These are phyloP conservation scores for Sporothrix brasiliensis DNA, from an alignment of 2,329 filamentous ascomycete genomes.

Conservation along the genomic window DNA sequence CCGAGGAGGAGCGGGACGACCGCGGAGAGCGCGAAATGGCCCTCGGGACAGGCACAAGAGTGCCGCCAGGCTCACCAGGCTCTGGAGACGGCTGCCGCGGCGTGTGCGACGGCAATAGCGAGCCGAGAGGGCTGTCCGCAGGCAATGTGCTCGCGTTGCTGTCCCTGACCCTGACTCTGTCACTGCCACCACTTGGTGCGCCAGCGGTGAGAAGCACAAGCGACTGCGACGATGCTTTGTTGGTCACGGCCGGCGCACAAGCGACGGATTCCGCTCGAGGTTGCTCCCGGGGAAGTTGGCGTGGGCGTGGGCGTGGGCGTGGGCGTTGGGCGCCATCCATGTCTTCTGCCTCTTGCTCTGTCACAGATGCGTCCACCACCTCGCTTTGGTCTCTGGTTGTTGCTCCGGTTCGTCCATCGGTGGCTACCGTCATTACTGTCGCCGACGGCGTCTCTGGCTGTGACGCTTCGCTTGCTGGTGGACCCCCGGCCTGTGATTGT, in stretches of 20 bases:
- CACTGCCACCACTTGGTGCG: not conserved
- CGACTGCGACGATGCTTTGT: slow-evolving; percentile 21
- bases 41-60: not conserved
- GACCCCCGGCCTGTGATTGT: slow-evolving; percentile 1
- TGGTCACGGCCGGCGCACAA: not conserved
- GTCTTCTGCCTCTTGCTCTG: not conserved
- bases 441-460: not conserved
- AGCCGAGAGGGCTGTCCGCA: not conserved
- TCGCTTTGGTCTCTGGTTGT: not conserved
- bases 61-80: not conserved
- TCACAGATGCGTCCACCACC: not conserved
- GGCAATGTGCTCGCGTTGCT: not conserved
- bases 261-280: not conserved
- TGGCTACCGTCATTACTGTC: not conserved
- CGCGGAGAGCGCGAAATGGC: not conserved
- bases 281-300: not conserved
- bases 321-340: slow-evolving; percentile 9
- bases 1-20: not conserved
- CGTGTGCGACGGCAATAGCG: not conserved
- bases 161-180: too few relatives aligned
- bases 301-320: not conserved
- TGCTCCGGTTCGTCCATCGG: not conserved
- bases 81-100: not conserved
- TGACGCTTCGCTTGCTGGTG: slow-evolving; percentile 17
- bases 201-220: slow-evolving; percentile 16